Conservation (phyloP, 2,329 filamentous ascomycete species). For the Aspergillus sp. region DNA sequence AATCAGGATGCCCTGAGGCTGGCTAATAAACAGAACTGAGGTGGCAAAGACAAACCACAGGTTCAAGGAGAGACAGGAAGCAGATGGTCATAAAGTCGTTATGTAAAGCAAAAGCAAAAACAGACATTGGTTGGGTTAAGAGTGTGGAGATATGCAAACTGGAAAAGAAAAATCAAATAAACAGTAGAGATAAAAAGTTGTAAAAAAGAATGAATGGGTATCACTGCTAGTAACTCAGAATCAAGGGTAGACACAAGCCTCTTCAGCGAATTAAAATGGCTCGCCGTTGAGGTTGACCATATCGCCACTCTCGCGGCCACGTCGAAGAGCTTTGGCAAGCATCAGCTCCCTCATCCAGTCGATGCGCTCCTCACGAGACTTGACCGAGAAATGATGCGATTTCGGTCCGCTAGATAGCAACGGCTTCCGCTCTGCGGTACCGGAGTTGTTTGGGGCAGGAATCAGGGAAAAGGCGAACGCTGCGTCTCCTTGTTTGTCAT, state of each 20-base stretch:
- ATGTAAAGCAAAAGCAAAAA: neutral
- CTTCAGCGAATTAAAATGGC: slow-evolving; percentile 4
- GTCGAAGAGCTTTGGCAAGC: slow-evolving; percentile 43
- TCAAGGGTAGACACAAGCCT: neutral
- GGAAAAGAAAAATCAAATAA: neutral
- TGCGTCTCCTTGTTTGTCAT: slow-evolving; percentile 27
- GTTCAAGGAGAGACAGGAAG: slow-evolving; percentile 22
- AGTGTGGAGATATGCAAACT: neutral
- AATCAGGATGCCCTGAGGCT: neutral
- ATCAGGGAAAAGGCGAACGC: slow-evolving; percentile 46
- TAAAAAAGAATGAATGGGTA: slow-evolving; percentile 22
- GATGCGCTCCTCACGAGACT: slow-evolving; percentile 82
- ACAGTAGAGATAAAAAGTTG: neutral
- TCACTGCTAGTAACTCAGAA: neutral
- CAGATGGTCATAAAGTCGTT: neutral
- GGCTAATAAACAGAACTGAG: neutral
- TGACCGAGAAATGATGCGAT: slow-evolving; percentile 91
- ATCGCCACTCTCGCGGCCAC: slow-evolving; percentile 33
- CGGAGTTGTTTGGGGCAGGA: slow-evolving; percentile 39
- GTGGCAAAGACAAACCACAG: too few species aligned
- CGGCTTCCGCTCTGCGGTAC: slow-evolving; percentile 25
- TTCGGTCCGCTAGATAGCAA: slow-evolving; percentile 60
- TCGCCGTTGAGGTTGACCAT: slow-evolving; percentile 69
- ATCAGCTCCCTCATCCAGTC: slow-evolving; percentile 69
- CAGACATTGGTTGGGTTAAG: neutral